Percentiles rank a stretch among this genome's conserved stretches.
phyloP scores from a whole-genome alignment of 371 early-diverging fungal genomes.

The Mucor lusitanicus region DNA sequence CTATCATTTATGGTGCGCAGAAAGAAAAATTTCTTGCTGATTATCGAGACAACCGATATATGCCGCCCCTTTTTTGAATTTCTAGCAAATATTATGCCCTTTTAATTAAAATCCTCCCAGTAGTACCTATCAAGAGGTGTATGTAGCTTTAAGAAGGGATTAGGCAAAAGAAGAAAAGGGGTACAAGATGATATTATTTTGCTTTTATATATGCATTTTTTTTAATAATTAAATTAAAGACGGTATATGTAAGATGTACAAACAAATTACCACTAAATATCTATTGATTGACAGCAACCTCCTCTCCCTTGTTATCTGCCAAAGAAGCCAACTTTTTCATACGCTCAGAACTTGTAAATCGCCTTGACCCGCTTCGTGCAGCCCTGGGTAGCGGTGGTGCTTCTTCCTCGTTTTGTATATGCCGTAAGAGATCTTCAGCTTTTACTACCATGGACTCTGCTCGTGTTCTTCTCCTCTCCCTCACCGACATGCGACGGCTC shows the following conservation, averaged over 20 bases:
- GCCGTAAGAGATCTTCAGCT: slow-evolving; percentile 70
- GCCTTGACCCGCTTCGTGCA: slow-evolving; percentile 28
- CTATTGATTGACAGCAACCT: not conserved
- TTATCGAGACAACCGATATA: too few species aligned
- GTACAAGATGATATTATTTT: not conserved
- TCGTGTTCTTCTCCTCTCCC: slow-evolving; percentile 53
- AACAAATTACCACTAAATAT: not conserved
- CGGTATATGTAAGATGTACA: not conserved
- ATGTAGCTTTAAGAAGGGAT: too few species aligned
- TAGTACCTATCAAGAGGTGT: too few species aligned
- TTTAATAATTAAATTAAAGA: not conserved
- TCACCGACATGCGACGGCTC: slow-evolving; percentile 37
- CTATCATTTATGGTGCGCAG: too few species aligned
- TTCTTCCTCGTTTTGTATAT: slow-evolving; percentile 62
- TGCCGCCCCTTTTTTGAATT: too few species aligned
- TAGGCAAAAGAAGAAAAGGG: too few species aligned
- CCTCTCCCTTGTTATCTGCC: slow-evolving; percentile 30
- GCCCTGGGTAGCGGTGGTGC: slow-evolving; percentile 30
- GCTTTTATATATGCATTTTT: not conserved
- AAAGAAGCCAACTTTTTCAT: slow-evolving; percentile 46
- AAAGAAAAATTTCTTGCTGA: too few species aligned
- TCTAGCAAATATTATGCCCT: too few species aligned
- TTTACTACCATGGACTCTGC: slow-evolving; percentile 66
- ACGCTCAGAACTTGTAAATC: slow-evolving; percentile 40
- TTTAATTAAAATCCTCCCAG: too few species aligned